phyloP scores from a whole-genome alignment of 805 yeast species.

The Candida pseudoglaebosa region DNA sequence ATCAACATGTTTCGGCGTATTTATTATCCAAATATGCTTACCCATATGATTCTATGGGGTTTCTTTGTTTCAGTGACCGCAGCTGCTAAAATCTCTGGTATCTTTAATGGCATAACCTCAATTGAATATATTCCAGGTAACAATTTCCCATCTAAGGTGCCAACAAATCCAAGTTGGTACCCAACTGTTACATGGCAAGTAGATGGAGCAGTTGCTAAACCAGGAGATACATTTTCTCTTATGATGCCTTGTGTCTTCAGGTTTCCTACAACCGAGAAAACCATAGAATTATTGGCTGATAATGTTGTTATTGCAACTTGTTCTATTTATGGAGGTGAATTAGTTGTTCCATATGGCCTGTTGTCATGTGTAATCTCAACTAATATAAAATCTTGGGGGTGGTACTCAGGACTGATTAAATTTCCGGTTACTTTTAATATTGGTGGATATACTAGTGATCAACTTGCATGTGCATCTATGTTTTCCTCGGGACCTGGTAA shows the following conservation, averaged over 20 bases:
- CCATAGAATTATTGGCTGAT: conserved; percentile 13
- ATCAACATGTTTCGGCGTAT: too few species aligned
- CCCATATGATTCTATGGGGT: not conserved
- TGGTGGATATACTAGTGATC: conserved; percentile 15
- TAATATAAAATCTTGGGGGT: conserved; percentile 10
- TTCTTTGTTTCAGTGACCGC: not conserved
- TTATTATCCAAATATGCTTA: not conserved
- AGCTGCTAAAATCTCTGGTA: conserved; percentile 1
- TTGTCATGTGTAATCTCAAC: conserved; percentile 12
- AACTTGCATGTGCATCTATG: conserved; percentile 15
- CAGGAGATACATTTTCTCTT: conserved; percentile 17
- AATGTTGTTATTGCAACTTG: conserved; percentile 15
- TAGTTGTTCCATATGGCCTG: conserved; percentile 6
- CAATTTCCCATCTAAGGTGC: conserved; percentile 5
- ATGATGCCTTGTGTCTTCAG: conserved; percentile 22
- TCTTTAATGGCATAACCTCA: not conserved
- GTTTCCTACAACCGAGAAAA: conserved; percentile 14
- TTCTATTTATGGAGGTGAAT: conserved; percentile 8
- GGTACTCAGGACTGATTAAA: conserved; percentile 15
- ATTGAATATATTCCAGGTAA: conserved; percentile 2
- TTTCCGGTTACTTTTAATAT: conserved; percentile 22
- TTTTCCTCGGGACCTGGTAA: conserved; percentile 16
- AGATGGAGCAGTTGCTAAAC: conserved; percentile 4
- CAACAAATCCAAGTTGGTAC: conserved; percentile 11
- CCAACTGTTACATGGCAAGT: conserved; percentile 13